A percentile compares a stretch with the other conserved stretches of the same genome.
Evolutionary conservation across 2,329 filamentous ascomycete genomes (phyloP).

Genomic region (Emericellopsis cladophorae): DNA sequence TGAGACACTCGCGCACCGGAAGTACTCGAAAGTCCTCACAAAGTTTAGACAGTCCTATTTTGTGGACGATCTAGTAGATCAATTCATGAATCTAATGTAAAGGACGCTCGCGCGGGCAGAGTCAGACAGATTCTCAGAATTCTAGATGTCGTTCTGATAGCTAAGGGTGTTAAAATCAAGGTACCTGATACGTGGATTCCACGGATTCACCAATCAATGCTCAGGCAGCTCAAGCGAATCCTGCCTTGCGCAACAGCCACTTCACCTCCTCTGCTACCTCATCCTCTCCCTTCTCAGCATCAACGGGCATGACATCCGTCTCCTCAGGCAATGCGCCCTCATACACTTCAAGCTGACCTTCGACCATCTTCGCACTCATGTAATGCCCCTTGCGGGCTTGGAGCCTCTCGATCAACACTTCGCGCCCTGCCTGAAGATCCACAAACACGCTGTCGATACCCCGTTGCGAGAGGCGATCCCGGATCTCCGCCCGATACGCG

Average conservation of each 20-base stretch:
- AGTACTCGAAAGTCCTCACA: no score
- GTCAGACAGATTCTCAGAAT: no score
- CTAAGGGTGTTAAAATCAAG: no score
- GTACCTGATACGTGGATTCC: no score
- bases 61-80: no score
- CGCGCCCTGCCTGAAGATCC: slow-evolving; percentile 17
- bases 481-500: slow-evolving; percentile 18
- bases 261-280: slow-evolving; percentile 7
- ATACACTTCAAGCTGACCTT: slow-evolving; percentile 17
- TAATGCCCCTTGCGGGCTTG: slow-evolving; percentile 17
- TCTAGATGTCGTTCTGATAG: no score
- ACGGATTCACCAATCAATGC: no score
- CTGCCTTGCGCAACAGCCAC: slow-evolving; percentile 5
- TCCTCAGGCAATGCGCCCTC: slow-evolving; percentile 15
- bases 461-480: slow-evolving; percentile 7
- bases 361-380: slow-evolving; percentile 21
- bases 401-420: slow-evolving; percentile 15
- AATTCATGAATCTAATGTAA: no score
- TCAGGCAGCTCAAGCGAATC: neutral
- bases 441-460: slow-evolving; percentile 17
- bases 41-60: no score
- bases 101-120: no score
- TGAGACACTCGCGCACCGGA: no score
- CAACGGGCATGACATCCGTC: slow-evolving; percentile 19
- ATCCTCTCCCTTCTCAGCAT: slow-evolving; percentile 6